These are phyloP conservation scores for Debaryomyces fabryi DNA, from an alignment of 1,139 yeast species.

Conservation along the genomic window DNA sequence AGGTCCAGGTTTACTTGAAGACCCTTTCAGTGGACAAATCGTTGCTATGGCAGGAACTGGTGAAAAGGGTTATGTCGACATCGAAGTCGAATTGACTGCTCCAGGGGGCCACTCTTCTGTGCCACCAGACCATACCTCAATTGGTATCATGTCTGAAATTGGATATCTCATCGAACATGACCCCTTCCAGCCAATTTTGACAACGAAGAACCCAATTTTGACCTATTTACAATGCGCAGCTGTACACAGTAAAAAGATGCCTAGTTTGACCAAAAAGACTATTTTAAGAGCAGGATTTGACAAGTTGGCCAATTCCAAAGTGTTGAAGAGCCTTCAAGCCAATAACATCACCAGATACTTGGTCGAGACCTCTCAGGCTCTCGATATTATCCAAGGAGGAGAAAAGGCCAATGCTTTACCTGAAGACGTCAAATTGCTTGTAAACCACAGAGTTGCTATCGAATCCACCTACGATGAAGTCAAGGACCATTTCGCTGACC, in stretches of 20 bases:
- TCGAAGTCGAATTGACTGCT: slow-evolving; percentile 36
- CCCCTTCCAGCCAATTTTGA: slow-evolving; percentile 36
- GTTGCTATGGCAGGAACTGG: slow-evolving; percentile 43
- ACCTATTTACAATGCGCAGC: slow-evolving; percentile 42
- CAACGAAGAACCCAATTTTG: slow-evolving; percentile 37
- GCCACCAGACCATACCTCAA: slow-evolving; percentile 51
- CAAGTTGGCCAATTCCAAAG: slow-evolving; percentile 32
- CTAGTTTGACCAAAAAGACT: slow-evolving; percentile 25
- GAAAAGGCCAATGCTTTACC: slow-evolving; percentile 47
- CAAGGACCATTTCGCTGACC: slow-evolving; percentile 24
- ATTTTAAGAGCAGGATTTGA: slow-evolving; percentile 40
- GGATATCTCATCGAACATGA: slow-evolving; percentile 40
- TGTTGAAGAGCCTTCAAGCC: slow-evolving; percentile 21
- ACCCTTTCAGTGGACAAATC: slow-evolving; percentile 32
- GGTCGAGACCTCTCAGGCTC: slow-evolving; percentile 40
- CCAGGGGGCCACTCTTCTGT: slow-evolving; percentile 51
- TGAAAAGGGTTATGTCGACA: slow-evolving; percentile 46
- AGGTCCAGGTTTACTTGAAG: slow-evolving; percentile 38
- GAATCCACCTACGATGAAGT: slow-evolving; percentile 29
- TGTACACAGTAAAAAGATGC: slow-evolving; percentile 26
- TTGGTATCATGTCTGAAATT: slow-evolving; percentile 48
- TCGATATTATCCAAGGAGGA: slow-evolving; percentile 41
- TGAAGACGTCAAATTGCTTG: slow-evolving; percentile 33
- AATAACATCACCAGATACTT: slow-evolving; percentile 28
- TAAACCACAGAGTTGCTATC: slow-evolving; percentile 40